These are phyloP conservation scores for Blepharisma stoltei DNA, from an alignment of 73 alveolate genomes.

Conservation along the genomic window DNA sequence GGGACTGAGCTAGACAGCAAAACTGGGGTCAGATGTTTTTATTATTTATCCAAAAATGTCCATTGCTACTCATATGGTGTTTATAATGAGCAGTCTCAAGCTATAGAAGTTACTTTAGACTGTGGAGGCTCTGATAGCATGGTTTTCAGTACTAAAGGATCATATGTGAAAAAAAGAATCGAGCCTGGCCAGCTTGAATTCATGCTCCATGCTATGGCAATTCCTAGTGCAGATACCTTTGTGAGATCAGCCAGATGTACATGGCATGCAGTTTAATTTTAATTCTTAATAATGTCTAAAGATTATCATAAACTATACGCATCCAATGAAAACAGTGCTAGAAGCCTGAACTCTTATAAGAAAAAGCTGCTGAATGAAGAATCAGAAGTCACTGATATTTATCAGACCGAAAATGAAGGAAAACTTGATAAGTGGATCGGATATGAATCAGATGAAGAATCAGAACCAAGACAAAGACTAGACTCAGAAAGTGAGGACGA, in stretches of 20 bases:
- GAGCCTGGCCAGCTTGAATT: slow-evolving; percentile 48
- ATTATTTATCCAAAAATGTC: background rate
- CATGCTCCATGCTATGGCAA: slow-evolving; percentile 50
- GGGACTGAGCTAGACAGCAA: background rate
- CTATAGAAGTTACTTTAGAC: slow-evolving; percentile 44
- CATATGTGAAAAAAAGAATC: slow-evolving; percentile 24
- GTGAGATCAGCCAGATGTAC: slow-evolving; percentile 39
- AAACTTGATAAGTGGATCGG: slow-evolving; percentile 14
- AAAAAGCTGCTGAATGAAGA: background rate
- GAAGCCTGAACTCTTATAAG: background rate
- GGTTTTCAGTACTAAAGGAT: slow-evolving; percentile 32
- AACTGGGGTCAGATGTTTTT: background rate
- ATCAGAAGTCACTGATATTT: background rate
- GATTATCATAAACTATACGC: too few species aligned
- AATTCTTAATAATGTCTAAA: too few species aligned
- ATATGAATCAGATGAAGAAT: background rate
- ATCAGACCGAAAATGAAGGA: background rate
- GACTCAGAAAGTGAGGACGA: slow-evolving; percentile 18
- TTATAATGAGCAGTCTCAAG: slow-evolving; percentile 30
- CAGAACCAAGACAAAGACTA: background rate
- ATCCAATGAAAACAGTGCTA: background rate
- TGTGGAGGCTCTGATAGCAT: slow-evolving; percentile 41
- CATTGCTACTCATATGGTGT: slow-evolving; percentile 63
- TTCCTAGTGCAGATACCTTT: slow-evolving; percentile 37
- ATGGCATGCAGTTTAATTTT: background rate